phyloP scores from a whole-genome alignment of 2,329 filamentous ascomycete genomes.

The Claviceps spartinae region DNA sequence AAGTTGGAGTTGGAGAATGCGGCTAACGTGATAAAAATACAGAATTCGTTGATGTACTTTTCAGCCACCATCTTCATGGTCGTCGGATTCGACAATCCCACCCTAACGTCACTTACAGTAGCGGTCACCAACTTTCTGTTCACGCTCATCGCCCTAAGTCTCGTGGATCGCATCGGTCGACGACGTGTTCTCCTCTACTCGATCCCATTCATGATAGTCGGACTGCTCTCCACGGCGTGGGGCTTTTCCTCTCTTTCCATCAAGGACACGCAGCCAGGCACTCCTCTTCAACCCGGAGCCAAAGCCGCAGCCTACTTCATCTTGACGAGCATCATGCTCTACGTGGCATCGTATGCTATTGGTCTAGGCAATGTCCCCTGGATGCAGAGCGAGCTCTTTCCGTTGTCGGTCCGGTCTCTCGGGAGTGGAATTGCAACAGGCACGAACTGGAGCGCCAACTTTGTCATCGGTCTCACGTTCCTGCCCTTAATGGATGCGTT shows the following conservation, averaged over 20 bases:
- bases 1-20: background rate
- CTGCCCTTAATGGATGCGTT: slow-evolving; percentile 71
- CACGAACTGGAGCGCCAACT: slow-evolving; percentile 81
- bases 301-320: slow-evolving; percentile 41
- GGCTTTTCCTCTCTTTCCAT: slow-evolving; percentile 56
- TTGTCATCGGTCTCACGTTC: slow-evolving; percentile 74
- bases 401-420: slow-evolving; percentile 56
- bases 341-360: slow-evolving; percentile 74
- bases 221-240: slow-evolving; percentile 55
- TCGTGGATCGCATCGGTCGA: slow-evolving; percentile 70
- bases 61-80: slow-evolving; percentile 69
- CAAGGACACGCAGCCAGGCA: slow-evolving; percentile 9
- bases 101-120: slow-evolving; percentile 65
- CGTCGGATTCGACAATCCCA: slow-evolving; percentile 66
- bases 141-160: slow-evolving; percentile 57
- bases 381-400: slow-evolving; percentile 91
- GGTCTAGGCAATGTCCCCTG: slow-evolving; percentile 88
- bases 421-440: slow-evolving; percentile 63
- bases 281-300: slow-evolving; percentile 8
- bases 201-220: slow-evolving; percentile 69
- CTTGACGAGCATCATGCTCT: slow-evolving; percentile 63
- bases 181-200: slow-evolving; percentile 70
- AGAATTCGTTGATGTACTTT: slow-evolving; percentile 89
- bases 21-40: slow-evolving; percentile 3
- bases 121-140: slow-evolving; percentile 75